Evolutionary conservation across 2,329 filamentous ascomycete genomes (phyloP), one percentile per base, ranked within the genome.

Genomic region (Xylariaceae sp.): DNA sequence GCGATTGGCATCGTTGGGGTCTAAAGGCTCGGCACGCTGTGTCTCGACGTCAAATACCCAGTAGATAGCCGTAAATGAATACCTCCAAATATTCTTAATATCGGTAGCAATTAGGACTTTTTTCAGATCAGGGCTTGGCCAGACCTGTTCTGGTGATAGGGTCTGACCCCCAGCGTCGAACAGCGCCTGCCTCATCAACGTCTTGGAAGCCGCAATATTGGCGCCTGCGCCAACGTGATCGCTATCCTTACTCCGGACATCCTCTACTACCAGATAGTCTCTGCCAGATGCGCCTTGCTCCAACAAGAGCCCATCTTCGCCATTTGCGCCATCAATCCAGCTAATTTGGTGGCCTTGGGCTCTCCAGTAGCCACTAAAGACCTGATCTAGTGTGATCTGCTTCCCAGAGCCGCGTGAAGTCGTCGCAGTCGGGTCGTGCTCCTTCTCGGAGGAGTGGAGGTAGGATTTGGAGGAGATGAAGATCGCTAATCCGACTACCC

Each of bases 31-130:
- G 1, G 82, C 89, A 1, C 75, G 81, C 70, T 97, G 92, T 1
- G 85, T 87, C 26, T 83, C 84, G 21, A 99, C 94, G 68, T 99
- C 89, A 61, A 97, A 89, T 55, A 99, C 86, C 85, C 89, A 99
- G 75, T 97, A 99, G 21, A 82, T 78, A 0, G 88, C 93, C 8
- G 86, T 92, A 66, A 84, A 92, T 0, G 93, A 97, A 72, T 97
- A 89, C 61, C 94, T 86, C 88, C 92, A 99, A 64, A 94, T 92
- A 64, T 83, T 84, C 70, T 89, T 74, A 18, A 77, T 70, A 46
- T 91, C 78, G 7, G 91, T 91, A 43, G 86, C 81, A n/a, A 97
- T 76, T 45, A 99, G 80, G 3, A 99, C 91, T 70, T 90, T 93
- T 65, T 86, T 91, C 70, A 96, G 79, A 70, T 97, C 84, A 23